A percentile compares a stretch with the other conserved stretches of the same genome.
phyloP scores from a whole-genome alignment of 148 eudicot species.

The Fagopyrum homotropicum region DNA sequence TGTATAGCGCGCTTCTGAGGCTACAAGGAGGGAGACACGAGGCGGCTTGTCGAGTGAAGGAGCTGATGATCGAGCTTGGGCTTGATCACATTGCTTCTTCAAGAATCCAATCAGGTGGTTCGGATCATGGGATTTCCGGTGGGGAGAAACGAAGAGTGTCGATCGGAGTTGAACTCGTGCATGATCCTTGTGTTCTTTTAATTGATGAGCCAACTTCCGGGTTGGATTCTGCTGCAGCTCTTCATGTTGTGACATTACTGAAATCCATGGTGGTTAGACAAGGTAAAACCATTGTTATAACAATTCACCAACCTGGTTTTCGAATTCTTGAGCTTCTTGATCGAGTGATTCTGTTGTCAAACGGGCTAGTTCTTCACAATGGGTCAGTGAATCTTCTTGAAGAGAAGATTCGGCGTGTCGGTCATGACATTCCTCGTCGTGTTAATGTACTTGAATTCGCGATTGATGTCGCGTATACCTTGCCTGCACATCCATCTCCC shows the following conservation, averaged over 20 bases:
- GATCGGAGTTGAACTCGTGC: conserved; percentile 85
- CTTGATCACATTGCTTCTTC: conserved; percentile 52
- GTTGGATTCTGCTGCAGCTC: conserved; percentile 80
- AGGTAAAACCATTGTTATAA: conserved; percentile 69
- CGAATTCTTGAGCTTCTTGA: conserved; percentile 75
- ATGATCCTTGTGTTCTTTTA: conserved; percentile 63
- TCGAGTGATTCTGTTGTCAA: conserved; percentile 53
- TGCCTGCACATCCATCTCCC: conserved; percentile 32
- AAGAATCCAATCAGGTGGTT: conserved; percentile 49
- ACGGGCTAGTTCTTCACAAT: conserved; percentile 63
- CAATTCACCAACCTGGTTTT: conserved; percentile 91
- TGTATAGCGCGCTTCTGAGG: conserved; percentile 75
- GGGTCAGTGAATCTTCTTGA: conserved; percentile 61
- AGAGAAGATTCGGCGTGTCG: conserved; percentile 44
- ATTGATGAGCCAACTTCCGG: conserved; percentile 97
- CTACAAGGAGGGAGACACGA: conserved; percentile 36
- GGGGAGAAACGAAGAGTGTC: conserved; percentile 88
- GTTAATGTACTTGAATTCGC: conserved; percentile 86
- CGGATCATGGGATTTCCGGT: conserved; percentile 76
- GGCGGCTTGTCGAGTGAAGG: conserved; percentile 37
- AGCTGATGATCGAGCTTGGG: conserved; percentile 63
- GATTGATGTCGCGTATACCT: conserved; percentile 49
- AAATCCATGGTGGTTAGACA: conserved; percentile 56
- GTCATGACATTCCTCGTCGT: conserved; percentile 51
- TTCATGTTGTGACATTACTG: conserved; percentile 57